These are phyloP conservation scores for Cucurbita maxima DNA, from an alignment of 306 rosid genomes.

Conservation along the genomic window DNA sequence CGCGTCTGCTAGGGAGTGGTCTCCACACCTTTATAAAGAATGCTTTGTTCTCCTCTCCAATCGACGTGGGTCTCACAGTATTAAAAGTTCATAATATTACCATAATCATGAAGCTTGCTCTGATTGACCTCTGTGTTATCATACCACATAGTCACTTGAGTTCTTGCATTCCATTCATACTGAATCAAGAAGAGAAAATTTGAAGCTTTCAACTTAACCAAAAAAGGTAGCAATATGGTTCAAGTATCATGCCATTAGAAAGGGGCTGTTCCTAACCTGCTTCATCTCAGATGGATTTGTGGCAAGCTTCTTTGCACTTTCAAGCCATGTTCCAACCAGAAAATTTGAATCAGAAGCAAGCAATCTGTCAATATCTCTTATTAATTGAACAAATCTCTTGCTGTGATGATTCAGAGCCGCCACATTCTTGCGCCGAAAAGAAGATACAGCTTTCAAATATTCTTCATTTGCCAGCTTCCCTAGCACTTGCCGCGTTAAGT, in stretches of 20 bases:
- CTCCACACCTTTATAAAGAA: too few species aligned
- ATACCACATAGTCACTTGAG: conserved; percentile 91
- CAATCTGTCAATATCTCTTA: conserved; percentile 58
- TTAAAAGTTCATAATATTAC: conserved; percentile 22
- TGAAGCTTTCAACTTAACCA: neutral
- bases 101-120: conserved; percentile 87
- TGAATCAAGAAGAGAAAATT: conserved; percentile 14
- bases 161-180: conserved; percentile 98
- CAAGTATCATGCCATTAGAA: neutral
- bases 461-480: conserved; percentile 76
- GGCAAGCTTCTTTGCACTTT: conserved; percentile 66
- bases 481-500: conserved; percentile 74
- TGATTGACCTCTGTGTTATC: conserved; percentile 54
- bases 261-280: conserved; percentile 35
- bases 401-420: conserved; percentile 36
- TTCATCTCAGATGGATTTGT: conserved; percentile 37
- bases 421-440: conserved; percentile 38
- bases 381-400: conserved; percentile 51
- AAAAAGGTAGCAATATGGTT: too few species aligned
- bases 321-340: conserved; percentile 89
- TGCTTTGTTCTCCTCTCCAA: too few species aligned
- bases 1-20: too few species aligned
- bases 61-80: too few species aligned
- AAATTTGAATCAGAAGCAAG: conserved; percentile 80
- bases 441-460: conserved; percentile 42